Evolutionary conservation across 306 rosid genomes (phyloP).

Genomic region (Glycine tomentella): DNA sequence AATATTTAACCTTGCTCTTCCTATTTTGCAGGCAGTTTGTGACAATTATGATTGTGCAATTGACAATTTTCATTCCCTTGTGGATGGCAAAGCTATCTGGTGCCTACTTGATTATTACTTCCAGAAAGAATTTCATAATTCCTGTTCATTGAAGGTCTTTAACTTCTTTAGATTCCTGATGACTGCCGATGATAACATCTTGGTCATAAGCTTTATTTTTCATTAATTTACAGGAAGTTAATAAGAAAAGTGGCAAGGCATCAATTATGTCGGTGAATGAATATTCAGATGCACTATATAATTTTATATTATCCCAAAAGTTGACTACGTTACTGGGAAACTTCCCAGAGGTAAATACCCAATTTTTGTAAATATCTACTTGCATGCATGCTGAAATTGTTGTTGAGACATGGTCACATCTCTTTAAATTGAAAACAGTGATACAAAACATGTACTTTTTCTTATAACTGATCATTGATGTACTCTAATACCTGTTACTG

Average conservation of each 20-base stretch:
- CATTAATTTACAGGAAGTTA: constrained; percentile 59
- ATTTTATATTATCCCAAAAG: constrained; percentile 86
- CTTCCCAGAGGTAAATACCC: constrained; percentile 83
- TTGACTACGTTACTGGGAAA: constrained; percentile 76
- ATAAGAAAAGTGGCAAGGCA: constrained; percentile 55
- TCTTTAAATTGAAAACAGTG: no score
- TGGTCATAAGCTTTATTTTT: constrained; percentile 29
- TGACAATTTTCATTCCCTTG: constrained; percentile 68
- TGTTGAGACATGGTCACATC: background rate
- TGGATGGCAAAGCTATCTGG: constrained; percentile 98
- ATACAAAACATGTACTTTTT: no score
- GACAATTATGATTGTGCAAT: constrained; percentile 66
- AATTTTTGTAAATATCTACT: constrained; percentile 10
- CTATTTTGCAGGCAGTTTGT: constrained; percentile 77
- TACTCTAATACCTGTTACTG: background rate
- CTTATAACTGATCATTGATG: background rate
- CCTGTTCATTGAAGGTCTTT: constrained; percentile 73
- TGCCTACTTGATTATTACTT: constrained; percentile 93
- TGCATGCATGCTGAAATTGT: constrained; percentile 29
- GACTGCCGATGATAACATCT: constrained; percentile 22
- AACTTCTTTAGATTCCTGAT: constrained; percentile 40
- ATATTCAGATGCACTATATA: constrained; percentile 85
- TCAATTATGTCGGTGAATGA: constrained; percentile 72
- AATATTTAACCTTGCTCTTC: background rate
- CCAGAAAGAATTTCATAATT: constrained; percentile 74